A percentile compares a stretch with the other conserved stretches of the same genome.
phyloP scores from a whole-genome alignment of 129 eudicot genomes.

The Tanacetum coccineum region DNA sequence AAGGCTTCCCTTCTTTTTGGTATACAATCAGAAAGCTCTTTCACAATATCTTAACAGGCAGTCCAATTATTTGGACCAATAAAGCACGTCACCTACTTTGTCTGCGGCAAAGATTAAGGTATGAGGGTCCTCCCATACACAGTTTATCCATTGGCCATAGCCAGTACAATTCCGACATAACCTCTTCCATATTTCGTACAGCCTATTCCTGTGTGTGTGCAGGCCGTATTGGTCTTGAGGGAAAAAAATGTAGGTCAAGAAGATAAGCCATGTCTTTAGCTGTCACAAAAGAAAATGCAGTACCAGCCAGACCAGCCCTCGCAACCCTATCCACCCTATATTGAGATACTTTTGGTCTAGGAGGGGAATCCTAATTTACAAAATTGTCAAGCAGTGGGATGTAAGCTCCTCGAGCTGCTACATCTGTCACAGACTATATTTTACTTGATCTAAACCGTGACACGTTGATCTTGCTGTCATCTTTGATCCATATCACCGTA shows the following conservation, averaged over 20 bases:
- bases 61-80: no score
- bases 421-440: slow-evolving; percentile 85
- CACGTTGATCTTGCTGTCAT: slow-evolving; percentile 74
- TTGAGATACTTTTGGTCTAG: slow-evolving; percentile 76
- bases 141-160: no score
- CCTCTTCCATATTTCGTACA: no score
- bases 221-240: no score
- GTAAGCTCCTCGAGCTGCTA: slow-evolving; percentile 95
- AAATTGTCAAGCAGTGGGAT: slow-evolving; percentile 90
- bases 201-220: no score
- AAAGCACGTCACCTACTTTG: no score
- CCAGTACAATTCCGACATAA: no score
- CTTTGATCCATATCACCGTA: slow-evolving; percentile 97
- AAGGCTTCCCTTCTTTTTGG: no score
- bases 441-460: slow-evolving; percentile 68
- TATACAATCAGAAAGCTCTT: slow-evolving; percentile 38
- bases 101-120: no score
- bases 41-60: slow-evolving; percentile 44
- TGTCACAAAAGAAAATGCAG: slow-evolving; percentile 83
- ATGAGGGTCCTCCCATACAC: no score
- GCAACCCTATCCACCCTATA: slow-evolving; percentile 97
- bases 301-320: slow-evolving; percentile 85
- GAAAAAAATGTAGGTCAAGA: slow-evolving; percentile 82
- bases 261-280: slow-evolving; percentile 78
- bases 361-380: slow-evolving; percentile 80